Percentiles rank a stretch among this genome's conserved stretches.
Evolutionary conservation across 2,329 filamentous ascomycete species (phyloP).

Genomic region (Biscogniauxia sp.): DNA sequence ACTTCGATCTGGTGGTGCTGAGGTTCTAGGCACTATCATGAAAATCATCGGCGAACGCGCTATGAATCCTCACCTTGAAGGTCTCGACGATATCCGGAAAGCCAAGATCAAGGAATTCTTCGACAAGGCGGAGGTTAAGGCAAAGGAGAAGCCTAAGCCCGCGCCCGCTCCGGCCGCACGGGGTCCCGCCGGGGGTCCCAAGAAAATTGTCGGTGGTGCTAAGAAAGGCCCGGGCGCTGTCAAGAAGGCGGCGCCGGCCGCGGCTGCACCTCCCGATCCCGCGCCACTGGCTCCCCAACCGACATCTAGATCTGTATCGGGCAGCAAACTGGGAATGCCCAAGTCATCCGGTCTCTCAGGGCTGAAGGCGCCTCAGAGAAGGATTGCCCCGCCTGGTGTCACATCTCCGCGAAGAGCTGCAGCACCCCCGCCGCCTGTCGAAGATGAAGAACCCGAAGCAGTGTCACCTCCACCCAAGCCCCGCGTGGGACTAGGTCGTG

Average conservation of each 20-base stretch:
- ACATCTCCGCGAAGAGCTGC: constrained; percentile 53
- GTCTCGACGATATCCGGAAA: constrained; percentile 92
- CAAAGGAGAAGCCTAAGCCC: constrained; percentile 89
- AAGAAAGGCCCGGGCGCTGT: constrained; percentile 52
- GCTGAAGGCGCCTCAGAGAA: constrained; percentile 60
- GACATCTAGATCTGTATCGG: constrained; percentile 47
- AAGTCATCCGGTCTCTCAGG: constrained; percentile 53
- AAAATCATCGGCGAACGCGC: constrained; percentile 96
- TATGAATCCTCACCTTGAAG: constrained; percentile 90
- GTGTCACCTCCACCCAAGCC: constrained; percentile 56
- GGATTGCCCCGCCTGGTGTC: constrained; percentile 47
- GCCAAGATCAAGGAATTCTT: constrained; percentile 91
- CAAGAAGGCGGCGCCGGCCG: constrained; percentile 47
- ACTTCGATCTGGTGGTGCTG: constrained; percentile 83
- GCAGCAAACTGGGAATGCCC: constrained; percentile 53
- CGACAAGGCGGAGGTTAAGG: constrained; percentile 78
- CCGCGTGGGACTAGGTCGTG: constrained; percentile 68
- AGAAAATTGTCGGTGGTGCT: constrained; percentile 36
- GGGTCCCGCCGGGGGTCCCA: constrained; percentile 43
- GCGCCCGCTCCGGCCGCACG: constrained; percentile 59
- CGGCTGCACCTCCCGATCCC: constrained; percentile 41
- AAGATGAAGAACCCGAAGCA: constrained; percentile 53
- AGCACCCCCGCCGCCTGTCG: constrained; percentile 47
- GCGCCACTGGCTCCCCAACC: constrained; percentile 59
- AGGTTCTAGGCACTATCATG: constrained; percentile 92